A percentile compares a stretch with the other conserved stretches of the same genome.
Conservation (phyloP, 768 basidiomycete genomes). For the Calvatia gigantea region DNA sequence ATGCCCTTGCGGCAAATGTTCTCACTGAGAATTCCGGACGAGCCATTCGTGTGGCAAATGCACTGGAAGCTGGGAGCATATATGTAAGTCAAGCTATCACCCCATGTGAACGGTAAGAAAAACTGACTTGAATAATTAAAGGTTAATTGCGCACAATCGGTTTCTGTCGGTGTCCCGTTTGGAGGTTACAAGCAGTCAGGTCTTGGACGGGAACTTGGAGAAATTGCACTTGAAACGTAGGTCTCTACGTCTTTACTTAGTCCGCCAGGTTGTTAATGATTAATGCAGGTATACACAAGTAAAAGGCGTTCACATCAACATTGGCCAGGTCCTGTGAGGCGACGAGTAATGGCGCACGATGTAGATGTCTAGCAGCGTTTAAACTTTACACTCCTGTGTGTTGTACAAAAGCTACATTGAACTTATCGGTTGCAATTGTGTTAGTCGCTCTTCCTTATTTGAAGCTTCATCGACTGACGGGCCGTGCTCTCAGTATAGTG, state of each 20-base stretch:
- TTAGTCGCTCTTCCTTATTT: too few species aligned
- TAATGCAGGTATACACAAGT: conserved; percentile 45
- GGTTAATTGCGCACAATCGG: conserved; percentile 41
- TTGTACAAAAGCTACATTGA: background rate
- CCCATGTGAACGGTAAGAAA: background rate
- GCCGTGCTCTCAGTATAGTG: too few species aligned
- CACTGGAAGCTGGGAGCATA: conserved; percentile 62
- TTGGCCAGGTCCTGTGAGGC: conserved; percentile 22
- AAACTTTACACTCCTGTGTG: background rate
- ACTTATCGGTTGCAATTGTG: too few species aligned
- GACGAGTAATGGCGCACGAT: background rate
- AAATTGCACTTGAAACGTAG: conserved; percentile 55
- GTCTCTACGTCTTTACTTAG: conserved; percentile 17
- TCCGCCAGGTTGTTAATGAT: background rate
- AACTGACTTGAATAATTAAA: conserved; percentile 7
- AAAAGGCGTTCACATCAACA: conserved; percentile 58
- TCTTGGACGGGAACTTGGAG: conserved; percentile 66
- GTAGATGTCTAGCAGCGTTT: too few species aligned
- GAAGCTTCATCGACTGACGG: too few species aligned
- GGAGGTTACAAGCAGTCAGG: conserved; percentile 76
- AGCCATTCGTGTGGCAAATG: conserved; percentile 61
- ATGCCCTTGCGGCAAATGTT: conserved; percentile 78
- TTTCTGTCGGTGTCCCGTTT: conserved; percentile 55
- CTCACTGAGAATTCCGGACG: conserved; percentile 68
- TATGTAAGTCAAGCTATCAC: conserved; percentile 36